Evolutionary conservation across 2,329 filamentous ascomycete species (phyloP).

Genomic region (Fusarium mundagurra): DNA sequence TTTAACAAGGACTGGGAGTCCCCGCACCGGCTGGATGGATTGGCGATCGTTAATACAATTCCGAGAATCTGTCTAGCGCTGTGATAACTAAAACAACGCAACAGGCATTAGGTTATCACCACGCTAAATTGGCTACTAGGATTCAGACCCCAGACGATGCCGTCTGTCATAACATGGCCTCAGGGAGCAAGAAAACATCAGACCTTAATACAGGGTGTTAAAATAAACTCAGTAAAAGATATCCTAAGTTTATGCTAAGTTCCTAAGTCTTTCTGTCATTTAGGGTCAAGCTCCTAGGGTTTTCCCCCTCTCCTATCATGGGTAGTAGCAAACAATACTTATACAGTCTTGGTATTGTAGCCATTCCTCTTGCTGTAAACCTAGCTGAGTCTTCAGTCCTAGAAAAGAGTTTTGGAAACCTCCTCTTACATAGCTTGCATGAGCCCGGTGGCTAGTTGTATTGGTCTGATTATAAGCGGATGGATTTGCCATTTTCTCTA

Average conservation of each 20-base stretch:
- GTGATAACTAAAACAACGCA: conserved; percentile 41
- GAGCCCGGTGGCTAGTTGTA: not conserved
- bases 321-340: conserved; percentile 14
- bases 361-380: not conserved
- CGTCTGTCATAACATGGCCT: conserved; percentile 5
- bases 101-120: conserved; percentile 37
- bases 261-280: not conserved
- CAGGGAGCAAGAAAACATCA: not conserved
- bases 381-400: not conserved
- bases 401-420: not conserved
- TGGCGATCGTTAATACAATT: conserved; percentile 37
- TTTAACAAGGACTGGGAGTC: conserved; percentile 19
- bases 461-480: not conserved
- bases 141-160: conserved; percentile 15
- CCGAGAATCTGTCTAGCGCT: conserved; percentile 44
- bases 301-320: not conserved
- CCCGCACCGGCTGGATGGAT: conserved; percentile 38
- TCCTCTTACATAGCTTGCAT: not conserved
- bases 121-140: conserved; percentile 36
- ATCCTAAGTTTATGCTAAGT: not conserved
- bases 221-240: not conserved
- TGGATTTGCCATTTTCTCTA: not conserved
- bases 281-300: not conserved
- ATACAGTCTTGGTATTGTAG: not conserved
- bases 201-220: not conserved